Percentiles rank a stretch among this genome's conserved stretches.
Conservation (phyloP, 371 early-diverging fungal genomes). For the Capniomyces stellatus region DNA sequence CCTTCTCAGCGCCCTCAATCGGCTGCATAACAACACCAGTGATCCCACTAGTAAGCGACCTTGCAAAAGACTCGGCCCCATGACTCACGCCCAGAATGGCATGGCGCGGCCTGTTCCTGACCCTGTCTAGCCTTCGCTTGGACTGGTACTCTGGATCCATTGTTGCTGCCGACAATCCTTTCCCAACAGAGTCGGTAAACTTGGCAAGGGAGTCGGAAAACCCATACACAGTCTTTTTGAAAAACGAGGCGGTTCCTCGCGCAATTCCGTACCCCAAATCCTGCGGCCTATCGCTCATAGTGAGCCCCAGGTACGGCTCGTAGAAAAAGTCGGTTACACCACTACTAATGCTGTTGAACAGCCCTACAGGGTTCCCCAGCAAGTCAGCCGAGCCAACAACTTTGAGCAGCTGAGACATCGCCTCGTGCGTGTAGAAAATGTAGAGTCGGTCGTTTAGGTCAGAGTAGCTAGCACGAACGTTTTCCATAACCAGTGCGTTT, state of each 20-base stretch:
- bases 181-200: conserved; percentile 88
- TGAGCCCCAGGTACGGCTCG: conserved; percentile 92
- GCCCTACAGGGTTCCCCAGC: conserved; percentile 93
- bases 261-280: conserved; percentile 90
- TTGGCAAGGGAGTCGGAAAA: conserved; percentile 87
- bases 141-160: conserved; percentile 86
- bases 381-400: conserved; percentile 93
- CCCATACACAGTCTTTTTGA: conserved; percentile 93
- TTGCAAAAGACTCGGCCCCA: conserved; percentile 75
- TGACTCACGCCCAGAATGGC: conserved; percentile 76
- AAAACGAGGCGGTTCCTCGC: conserved; percentile 74
- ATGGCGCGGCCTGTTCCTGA: conserved; percentile 82
- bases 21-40: conserved; percentile 82
- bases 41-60: conserved; percentile 71
- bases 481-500: conserved; percentile 81
- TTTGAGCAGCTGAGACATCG: conserved; percentile 78
- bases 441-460: conserved; percentile 60
- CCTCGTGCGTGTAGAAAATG: conserved; percentile 76
- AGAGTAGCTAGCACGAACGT: conserved; percentile 59
- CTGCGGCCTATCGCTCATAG: conserved; percentile 86
- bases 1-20: conserved; percentile 74
- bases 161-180: conserved; percentile 89
- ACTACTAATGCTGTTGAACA: conserved; percentile 85
- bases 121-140: conserved; percentile 52
- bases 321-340: conserved; percentile 94